phyloP scores from a whole-genome alignment of 257 asterid genomes.

The Gentiana dahurica region DNA sequence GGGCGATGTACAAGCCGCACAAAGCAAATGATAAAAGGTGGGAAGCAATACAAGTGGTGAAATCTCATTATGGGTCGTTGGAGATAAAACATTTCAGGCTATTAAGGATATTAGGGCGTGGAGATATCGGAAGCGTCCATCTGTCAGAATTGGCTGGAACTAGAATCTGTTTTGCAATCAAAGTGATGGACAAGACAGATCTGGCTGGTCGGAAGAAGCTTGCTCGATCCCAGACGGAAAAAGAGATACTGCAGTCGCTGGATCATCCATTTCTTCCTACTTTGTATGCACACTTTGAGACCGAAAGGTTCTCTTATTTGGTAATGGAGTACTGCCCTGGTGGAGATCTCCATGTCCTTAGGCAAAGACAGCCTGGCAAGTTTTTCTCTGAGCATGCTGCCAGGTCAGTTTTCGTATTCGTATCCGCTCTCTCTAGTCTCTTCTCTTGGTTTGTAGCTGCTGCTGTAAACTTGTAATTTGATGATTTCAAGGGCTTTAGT shows the following conservation, averaged over 20 bases:
- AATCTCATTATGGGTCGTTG: slow-evolving; percentile 34
- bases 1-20: slow-evolving; percentile 49
- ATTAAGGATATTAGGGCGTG: slow-evolving; percentile 44
- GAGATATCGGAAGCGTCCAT: slow-evolving; percentile 44
- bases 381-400: slow-evolving; percentile 52
- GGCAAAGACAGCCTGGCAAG: slow-evolving; percentile 48
- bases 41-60: slow-evolving; percentile 58
- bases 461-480: too few relatives aligned
- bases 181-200: slow-evolving; percentile 55
- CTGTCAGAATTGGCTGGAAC: slow-evolving; percentile 47
- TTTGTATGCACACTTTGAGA: slow-evolving; percentile 49
- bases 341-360: slow-evolving; percentile 56
- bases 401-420: slow-evolving; percentile 24
- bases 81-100: slow-evolving; percentile 44
- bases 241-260: slow-evolving; percentile 47
- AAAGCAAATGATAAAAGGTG: slow-evolving; percentile 51
- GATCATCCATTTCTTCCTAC: slow-evolving; percentile 68
- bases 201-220: slow-evolving; percentile 51
- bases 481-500: too few relatives aligned
- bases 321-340: slow-evolving; percentile 62
- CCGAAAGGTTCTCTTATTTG: slow-evolving; percentile 48
- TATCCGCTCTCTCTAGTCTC: not conserved
- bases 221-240: slow-evolving; percentile 53
- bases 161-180: slow-evolving; percentile 51
- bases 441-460: too few relatives aligned